phyloP scores from a whole-genome alignment of 2,329 filamentous ascomycete species.

The Microcyclospora tardicrescens region DNA sequence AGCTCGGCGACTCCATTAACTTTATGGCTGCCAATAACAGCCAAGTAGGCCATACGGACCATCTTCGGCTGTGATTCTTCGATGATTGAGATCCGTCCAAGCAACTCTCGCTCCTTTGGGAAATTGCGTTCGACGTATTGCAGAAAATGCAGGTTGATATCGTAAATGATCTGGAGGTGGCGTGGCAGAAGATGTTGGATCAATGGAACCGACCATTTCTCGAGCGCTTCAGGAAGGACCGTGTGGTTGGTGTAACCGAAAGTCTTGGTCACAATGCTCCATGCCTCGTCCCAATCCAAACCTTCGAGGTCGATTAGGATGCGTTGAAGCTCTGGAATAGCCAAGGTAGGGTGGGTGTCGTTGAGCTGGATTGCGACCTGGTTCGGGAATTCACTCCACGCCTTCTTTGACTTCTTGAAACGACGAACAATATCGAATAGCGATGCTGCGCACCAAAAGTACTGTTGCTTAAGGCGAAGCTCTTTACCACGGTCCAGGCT shows the following conservation, averaged over 20 bases:
- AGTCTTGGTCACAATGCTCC: conserved; percentile 52
- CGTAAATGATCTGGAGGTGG: conserved; percentile 57
- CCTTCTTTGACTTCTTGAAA: conserved; percentile 91
- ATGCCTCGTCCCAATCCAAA: conserved; percentile 85
- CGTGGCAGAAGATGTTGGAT: conserved; percentile 86
- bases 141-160: conserved; percentile 91
- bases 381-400: conserved; percentile 85
- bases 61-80: conserved; percentile 96
- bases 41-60: conserved; percentile 92
- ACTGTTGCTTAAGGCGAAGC: conserved; percentile 94
- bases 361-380: conserved; percentile 97
- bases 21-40: conserved; percentile 95
- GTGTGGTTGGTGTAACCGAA: conserved; percentile 99
- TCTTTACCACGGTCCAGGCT: conserved; percentile 95
- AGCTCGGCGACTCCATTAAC: conserved; percentile 97
- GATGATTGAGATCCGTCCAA: conserved; percentile 84
- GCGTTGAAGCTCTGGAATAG: conserved; percentile 88
- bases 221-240: conserved; percentile 86
- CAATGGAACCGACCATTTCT: conserved; percentile 95
- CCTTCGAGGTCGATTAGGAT: conserved; percentile 84
- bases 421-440: conserved; percentile 90
- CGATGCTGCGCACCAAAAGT: conserved; percentile 98
- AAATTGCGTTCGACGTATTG: conserved; percentile 83
- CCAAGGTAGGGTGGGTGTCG: conserved; percentile 91
- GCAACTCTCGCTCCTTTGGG: conserved; percentile 76